Conservation (phyloP, 805 yeast species). For the Priceomyces carsonii region DNA sequence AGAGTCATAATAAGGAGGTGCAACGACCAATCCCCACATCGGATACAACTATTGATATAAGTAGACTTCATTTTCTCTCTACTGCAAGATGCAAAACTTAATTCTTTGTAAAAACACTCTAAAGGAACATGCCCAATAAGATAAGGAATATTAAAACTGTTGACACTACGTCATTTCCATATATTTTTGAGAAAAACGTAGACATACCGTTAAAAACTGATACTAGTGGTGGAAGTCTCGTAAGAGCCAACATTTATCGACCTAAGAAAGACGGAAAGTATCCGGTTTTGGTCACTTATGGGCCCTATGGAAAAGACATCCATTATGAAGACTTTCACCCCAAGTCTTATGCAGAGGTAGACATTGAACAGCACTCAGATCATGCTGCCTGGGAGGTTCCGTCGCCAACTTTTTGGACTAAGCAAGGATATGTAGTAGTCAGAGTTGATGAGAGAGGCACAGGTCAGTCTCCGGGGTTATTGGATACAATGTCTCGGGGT, state of each 20-base stretch:
- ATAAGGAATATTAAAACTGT: background rate
- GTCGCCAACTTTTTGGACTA: slow-evolving; percentile 2
- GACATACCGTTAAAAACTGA: slow-evolving; percentile 1
- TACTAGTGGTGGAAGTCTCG: slow-evolving; percentile 1
- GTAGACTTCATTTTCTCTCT: too few relatives aligned
- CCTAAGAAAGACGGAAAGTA: slow-evolving; percentile 3
- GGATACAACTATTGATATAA: too few relatives aligned
- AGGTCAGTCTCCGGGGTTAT: slow-evolving; percentile 1
- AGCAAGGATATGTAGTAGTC: background rate
- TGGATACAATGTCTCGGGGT: slow-evolving; percentile 3
- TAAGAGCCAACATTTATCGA: slow-evolving; percentile 1
- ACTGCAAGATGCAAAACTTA: too few relatives aligned
- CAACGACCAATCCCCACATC: too few relatives aligned
- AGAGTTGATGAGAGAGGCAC: slow-evolving; percentile 2
- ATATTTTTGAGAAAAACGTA: slow-evolving; percentile 2
- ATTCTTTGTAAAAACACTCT: too few relatives aligned
- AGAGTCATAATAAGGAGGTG: too few relatives aligned
- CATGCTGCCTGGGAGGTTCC: slow-evolving; percentile 3
- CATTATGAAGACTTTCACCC: slow-evolving; percentile 2
- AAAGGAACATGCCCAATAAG: slow-evolving; percentile 1
- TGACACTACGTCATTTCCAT: slow-evolving; percentile 1
- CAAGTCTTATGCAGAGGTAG: slow-evolving; percentile 1
- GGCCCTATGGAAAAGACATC: slow-evolving; percentile 3
- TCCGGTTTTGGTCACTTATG: slow-evolving; percentile 1
- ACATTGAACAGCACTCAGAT: background rate